phyloP scores from a whole-genome alignment of 108 stramenopile species.

The Pseudonitzschia pungens region DNA sequence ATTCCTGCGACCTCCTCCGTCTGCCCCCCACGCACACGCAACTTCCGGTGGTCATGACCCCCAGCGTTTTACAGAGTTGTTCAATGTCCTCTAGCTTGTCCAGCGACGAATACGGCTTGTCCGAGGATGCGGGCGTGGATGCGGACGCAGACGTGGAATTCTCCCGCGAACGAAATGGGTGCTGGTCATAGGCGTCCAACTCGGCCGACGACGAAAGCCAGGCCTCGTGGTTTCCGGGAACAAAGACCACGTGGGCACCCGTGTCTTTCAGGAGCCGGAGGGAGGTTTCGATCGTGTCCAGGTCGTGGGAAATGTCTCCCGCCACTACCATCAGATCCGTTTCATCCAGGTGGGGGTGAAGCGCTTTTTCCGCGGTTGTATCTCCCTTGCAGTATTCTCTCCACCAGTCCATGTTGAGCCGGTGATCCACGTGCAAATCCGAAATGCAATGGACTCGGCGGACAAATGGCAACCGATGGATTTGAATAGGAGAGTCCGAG shows the following conservation, averaged over 20 bases:
- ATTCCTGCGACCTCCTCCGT: background rate
- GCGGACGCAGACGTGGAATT: background rate
- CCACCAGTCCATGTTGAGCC: constrained; percentile 53
- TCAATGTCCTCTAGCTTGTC: constrained; percentile 41
- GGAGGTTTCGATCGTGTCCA: constrained; percentile 26
- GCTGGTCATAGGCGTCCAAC: constrained; percentile 3
- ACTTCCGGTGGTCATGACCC: constrained; percentile 39
- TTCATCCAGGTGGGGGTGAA: background rate
- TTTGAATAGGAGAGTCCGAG: background rate
- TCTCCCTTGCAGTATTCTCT: background rate
- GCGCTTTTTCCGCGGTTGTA: background rate
- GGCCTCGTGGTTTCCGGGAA: constrained; percentile 67
- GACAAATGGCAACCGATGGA: constrained; percentile 20
- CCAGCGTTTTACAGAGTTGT: constrained; percentile 28
- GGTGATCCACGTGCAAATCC: constrained; percentile 59
- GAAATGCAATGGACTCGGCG: constrained; percentile 34
- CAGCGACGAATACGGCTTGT: constrained; percentile 9
- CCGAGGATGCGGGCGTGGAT: background rate
- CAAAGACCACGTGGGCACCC: constrained; percentile 43
- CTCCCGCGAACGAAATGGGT: background rate
- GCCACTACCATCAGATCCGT: constrained; percentile 47
- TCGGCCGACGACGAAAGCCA: constrained; percentile 36
- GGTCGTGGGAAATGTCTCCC: constrained; percentile 64
- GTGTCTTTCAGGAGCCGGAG: constrained; percentile 19
- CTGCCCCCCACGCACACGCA: constrained; percentile 22